These are phyloP conservation scores for Coriaria nepalensis DNA, from an alignment of 306 rosid genomes.

Conservation along the genomic window DNA sequence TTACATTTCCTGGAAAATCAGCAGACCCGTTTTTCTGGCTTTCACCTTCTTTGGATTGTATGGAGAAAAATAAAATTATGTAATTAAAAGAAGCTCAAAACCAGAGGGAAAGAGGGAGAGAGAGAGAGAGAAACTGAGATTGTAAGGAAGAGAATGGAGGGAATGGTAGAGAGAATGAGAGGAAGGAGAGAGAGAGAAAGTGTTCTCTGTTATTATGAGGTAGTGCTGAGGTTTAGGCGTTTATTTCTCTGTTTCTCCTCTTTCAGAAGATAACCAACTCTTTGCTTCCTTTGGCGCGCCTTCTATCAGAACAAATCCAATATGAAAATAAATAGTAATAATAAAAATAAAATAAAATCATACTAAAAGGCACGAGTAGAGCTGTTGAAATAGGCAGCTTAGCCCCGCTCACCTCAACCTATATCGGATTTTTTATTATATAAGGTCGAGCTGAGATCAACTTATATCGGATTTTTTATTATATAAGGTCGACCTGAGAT, in stretches of 20 bases:
- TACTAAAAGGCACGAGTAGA: too few relatives aligned
- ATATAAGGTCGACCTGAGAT: too few relatives aligned
- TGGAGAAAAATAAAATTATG: neutral
- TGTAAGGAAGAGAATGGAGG: neutral
- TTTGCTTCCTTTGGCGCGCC: neutral
- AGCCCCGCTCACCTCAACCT: too few relatives aligned
- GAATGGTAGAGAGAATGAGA: slow-evolving; percentile 9
- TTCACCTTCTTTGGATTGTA: too few relatives aligned
- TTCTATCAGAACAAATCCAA: too few relatives aligned
- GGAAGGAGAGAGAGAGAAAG: neutral
- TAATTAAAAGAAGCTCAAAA: neutral
- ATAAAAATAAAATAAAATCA: too few relatives aligned
- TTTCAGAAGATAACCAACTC: neutral
- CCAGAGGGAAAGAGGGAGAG: neutral
- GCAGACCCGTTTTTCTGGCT: too few relatives aligned
- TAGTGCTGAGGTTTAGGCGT: slow-evolving; percentile 30
- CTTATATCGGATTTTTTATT: too few relatives aligned
- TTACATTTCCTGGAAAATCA: slow-evolving; percentile 3
- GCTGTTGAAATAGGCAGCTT: too few relatives aligned
- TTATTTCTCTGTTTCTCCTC: slow-evolving; percentile 9
- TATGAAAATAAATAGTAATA: too few relatives aligned
- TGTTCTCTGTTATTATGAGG: slow-evolving; percentile 19
- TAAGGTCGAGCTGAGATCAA: too few relatives aligned
- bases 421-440: too few relatives aligned
- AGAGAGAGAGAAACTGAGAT: slow-evolving; percentile 1